Base-by-base conservation (phyloP, 257 asterid genomes). In the Euphrasia confusa region DNA sequence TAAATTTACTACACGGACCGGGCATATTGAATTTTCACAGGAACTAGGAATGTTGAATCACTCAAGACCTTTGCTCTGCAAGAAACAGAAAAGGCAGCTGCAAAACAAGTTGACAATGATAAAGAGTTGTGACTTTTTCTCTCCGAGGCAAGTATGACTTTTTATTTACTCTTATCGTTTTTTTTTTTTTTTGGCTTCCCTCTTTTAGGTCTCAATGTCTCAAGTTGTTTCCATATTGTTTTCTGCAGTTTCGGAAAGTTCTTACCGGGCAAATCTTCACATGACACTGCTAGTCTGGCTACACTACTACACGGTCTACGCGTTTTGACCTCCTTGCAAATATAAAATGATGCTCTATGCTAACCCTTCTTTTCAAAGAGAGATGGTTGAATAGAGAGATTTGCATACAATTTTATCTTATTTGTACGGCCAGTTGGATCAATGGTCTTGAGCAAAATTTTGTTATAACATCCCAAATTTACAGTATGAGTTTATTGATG, bases 81-180 rank as follows among this genome's bases (percentile, higher is more conserved):
- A 83, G 97, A 89, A 79, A 80, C 80, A 66, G 87, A 78, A 63
- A 82, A 84, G 58, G 97, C 91, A 49, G 84, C 80, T 60, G 53
- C 81, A 39, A 84, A 76, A 39, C 81, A 77, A 70, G 68, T 64
- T 21, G 82, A 72, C 55, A 70, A 67, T 12, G 84, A 86, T 62
- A 79, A 72, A 44, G 97, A 86, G 75, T 66, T 84, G 72, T 89
- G 74, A 81, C 57, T 60, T 18, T 50, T 35, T 60, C 44, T 53
- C 53, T 4, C 33, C 52, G 80, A 55, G 80, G 84, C 75, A 67
- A 47, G 66, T 10, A 6, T 26, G 58, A 62, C 54, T 30, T 45
- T 63, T 30, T 4, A 44, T 15, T 8, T 21, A 14, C 32, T 47
- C 48, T 15, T 12, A 57, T 3, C 24, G 24, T 21, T 0, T 21